These are phyloP conservation scores for Fusarium sp. DNA, from an alignment of 2,329 filamentous ascomycete species.

Conservation along the genomic window DNA sequence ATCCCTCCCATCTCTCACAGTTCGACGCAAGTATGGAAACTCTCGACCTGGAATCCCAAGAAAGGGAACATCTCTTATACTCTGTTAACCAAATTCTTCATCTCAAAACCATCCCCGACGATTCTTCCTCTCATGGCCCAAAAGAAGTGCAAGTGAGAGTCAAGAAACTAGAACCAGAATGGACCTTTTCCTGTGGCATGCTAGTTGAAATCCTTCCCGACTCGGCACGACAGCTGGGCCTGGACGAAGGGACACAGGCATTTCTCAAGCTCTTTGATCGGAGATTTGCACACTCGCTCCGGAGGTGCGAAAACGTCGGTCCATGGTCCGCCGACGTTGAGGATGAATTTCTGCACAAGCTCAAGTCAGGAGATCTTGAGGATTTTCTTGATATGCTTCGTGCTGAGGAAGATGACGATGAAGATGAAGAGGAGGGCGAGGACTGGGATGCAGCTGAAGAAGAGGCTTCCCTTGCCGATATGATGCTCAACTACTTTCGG, in stretches of 20 bases:
- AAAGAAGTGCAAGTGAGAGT: background rate
- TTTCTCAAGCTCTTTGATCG: slow-evolving; percentile 44
- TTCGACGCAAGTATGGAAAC: background rate
- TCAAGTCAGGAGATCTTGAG: background rate
- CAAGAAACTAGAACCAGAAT: background rate
- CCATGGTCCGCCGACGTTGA: slow-evolving; percentile 18
- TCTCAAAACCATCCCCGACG: background rate
- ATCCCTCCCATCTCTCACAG: background rate
- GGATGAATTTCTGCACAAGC: background rate
- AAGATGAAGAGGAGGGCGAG: slow-evolving; percentile 15
- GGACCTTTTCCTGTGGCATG: slow-evolving; percentile 36
- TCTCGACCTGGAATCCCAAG: background rate
- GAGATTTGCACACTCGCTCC: slow-evolving; percentile 31
- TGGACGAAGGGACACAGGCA: background rate
- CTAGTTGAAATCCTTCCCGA: slow-evolving; percentile 26
- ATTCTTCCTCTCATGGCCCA: background rate
- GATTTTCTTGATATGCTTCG: slow-evolving; percentile 12
- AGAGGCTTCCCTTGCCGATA: slow-evolving; percentile 28
- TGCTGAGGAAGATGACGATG: background rate
- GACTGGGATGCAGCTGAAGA: slow-evolving; percentile 32
- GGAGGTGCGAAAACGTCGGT: slow-evolving; percentile 17
- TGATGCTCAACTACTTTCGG: slow-evolving; percentile 13
- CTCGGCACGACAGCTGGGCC: background rate
- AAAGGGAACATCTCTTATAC: background rate
- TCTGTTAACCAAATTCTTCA: background rate